These are phyloP conservation scores for Zymoseptoria passerinii DNA, from an alignment of 2,329 filamentous ascomycete genomes.

Conservation along the genomic window DNA sequence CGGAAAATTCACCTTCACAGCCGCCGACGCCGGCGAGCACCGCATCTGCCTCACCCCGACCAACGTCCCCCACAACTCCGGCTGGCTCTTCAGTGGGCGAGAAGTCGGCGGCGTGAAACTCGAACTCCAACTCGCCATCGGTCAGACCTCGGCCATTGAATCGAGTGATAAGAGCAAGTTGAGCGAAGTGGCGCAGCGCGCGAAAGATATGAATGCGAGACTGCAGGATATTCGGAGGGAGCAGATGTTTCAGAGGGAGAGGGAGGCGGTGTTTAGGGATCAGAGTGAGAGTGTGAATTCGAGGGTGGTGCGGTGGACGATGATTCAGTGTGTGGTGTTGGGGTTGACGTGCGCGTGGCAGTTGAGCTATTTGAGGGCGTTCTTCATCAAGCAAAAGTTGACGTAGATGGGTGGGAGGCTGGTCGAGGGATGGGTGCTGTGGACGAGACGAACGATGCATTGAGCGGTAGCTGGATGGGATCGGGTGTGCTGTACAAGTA, in stretches of 20 bases:
- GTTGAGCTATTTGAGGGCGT: slow-evolving; percentile 84
- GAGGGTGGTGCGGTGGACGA: slow-evolving; percentile 85
- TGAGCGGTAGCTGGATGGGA: background rate
- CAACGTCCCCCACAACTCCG: slow-evolving; percentile 58
- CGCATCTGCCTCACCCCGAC: slow-evolving; percentile 86
- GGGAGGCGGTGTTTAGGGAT: slow-evolving; percentile 95
- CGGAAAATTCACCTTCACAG: slow-evolving; percentile 91
- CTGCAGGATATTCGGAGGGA: slow-evolving; percentile 84
- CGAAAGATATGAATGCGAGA: slow-evolving; percentile 80
- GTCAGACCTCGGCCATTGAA: slow-evolving; percentile 89
- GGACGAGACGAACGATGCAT: background rate
- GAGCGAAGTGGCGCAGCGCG: slow-evolving; percentile 75
- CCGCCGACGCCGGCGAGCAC: slow-evolving; percentile 91
- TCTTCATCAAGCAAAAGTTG: slow-evolving; percentile 99
- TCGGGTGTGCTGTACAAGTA: background rate
- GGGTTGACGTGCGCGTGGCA: slow-evolving; percentile 93
- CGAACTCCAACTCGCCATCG: slow-evolving; percentile 83
- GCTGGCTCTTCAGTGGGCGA: slow-evolving; percentile 61
- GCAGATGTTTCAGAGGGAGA: slow-evolving; percentile 96
- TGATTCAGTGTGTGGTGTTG: slow-evolving; percentile 80
- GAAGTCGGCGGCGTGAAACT: slow-evolving; percentile 73
- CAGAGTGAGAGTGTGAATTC: slow-evolving; percentile 90
- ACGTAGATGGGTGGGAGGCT: slow-evolving; percentile 48
- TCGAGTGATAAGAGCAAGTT: slow-evolving; percentile 90
- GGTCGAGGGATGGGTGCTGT: background rate